Conservation (phyloP, 352 stramenopile genomes). For the Phytopythium boreale region DNA sequence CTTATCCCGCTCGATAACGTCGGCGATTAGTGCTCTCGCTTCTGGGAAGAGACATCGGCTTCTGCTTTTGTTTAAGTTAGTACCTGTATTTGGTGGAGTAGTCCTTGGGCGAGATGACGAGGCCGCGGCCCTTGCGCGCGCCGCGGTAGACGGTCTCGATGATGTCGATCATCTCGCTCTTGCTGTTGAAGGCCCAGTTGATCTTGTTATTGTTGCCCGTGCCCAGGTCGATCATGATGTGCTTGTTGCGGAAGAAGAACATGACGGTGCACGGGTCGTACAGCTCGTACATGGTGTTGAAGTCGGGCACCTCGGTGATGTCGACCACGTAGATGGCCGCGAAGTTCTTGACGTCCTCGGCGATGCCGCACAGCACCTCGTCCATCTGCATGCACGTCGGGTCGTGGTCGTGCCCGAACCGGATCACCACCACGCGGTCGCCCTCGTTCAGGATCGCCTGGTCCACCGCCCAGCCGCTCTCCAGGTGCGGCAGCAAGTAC, state of each 20-base stretch:
- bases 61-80: constrained; percentile 34
- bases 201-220: constrained; percentile 99
- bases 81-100: constrained; percentile 99
- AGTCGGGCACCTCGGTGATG: constrained; percentile 96
- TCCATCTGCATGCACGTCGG: constrained; percentile 99
- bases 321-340: constrained; percentile 96
- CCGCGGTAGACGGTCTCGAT: constrained; percentile 99
- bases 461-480: constrained; percentile 97
- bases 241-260: constrained; percentile 99
- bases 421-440: constrained; percentile 98
- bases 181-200: constrained; percentile 97
- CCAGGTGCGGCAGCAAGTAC: constrained; percentile 98
- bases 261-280: constrained; percentile 99
- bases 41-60: neutral
- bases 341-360: constrained; percentile 99
- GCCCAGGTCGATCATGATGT: constrained; percentile 99
- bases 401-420: constrained; percentile 98
- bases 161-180: constrained; percentile 99
- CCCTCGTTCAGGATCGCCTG: constrained; percentile 98
- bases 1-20: neutral
- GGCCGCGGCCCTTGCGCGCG: constrained; percentile 95
- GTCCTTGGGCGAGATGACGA: constrained; percentile 99
- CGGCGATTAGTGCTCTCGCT: neutral
- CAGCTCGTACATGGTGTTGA: constrained; percentile 99
- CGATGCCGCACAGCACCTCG: constrained; percentile 93